Percentiles rank a stretch among this genome's conserved stretches.
These are phyloP conservation scores for Piromyces sp. DNA, from an alignment of 192 early-diverging fungal genomes.

Conservation along the genomic window DNA sequence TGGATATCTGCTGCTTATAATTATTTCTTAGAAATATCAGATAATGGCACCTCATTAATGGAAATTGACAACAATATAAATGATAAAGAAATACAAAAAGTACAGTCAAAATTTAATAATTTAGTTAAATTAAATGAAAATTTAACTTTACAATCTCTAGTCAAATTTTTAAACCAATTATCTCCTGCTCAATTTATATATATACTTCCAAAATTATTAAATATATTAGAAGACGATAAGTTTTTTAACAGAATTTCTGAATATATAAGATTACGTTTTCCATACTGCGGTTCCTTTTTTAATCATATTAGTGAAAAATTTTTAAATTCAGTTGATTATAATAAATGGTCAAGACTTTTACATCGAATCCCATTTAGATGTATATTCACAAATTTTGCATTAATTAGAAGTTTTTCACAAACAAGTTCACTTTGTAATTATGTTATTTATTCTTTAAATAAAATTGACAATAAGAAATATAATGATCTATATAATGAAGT, in stretches of 20 bases:
- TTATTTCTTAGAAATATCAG: background rate
- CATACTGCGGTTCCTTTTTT: background rate
- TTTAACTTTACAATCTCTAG: background rate
- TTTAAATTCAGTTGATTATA: background rate
- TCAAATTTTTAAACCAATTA: background rate
- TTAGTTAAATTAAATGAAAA: background rate
- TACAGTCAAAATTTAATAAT: background rate
- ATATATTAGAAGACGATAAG: background rate
- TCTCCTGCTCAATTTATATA: background rate
- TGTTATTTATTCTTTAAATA: background rate
- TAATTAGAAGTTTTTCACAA: background rate
- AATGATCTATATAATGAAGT: background rate
- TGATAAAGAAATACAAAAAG: background rate
- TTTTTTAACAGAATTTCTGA: background rate
- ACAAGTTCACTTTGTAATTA: background rate
- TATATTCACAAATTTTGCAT: background rate
- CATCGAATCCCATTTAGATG: background rate
- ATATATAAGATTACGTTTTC: background rate
- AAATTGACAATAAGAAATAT: background rate
- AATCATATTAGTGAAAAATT: background rate
- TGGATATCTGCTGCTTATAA: background rate
- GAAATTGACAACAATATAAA: background rate
- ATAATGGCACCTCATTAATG: background rate
- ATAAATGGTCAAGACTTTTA: background rate
- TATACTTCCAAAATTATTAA: background rate